A percentile compares a stretch with the other conserved stretches of the same genome.
Conservation (phyloP, 129 eudicot genomes). For the Helianthus tuberosus region DNA sequence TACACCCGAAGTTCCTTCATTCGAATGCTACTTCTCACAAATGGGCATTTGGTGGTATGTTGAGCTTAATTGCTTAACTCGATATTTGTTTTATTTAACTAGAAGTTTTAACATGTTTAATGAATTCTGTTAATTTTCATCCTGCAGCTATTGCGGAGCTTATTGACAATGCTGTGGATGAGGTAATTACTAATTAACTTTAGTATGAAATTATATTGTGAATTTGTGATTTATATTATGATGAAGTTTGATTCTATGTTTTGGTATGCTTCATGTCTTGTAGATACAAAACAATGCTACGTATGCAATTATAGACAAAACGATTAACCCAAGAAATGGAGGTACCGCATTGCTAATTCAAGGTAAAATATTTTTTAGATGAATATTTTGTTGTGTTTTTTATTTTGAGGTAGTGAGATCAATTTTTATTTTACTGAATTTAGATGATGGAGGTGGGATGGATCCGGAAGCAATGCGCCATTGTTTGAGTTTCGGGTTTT, state of each 20-base stretch:
- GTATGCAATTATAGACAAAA: conserved; percentile 56
- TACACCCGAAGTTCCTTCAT: conserved; percentile 71
- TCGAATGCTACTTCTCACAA: conserved; percentile 81
- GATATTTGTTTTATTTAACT: background rate
- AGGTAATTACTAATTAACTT: conserved; percentile 39
- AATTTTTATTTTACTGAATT: conserved; percentile 20
- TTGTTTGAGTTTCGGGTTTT: conserved; percentile 76
- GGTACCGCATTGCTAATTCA: conserved; percentile 53
- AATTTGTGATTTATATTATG: background rate
- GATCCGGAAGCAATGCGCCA: conserved; percentile 63
- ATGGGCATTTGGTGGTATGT: conserved; percentile 81
- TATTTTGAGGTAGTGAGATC: conserved; percentile 1
- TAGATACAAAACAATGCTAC: conserved; percentile 74
- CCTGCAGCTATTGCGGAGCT: conserved; percentile 68
- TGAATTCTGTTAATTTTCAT: conserved; percentile 19
- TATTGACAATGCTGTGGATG: conserved; percentile 72
- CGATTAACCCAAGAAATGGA: conserved; percentile 51
- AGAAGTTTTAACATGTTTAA: conserved; percentile 10
- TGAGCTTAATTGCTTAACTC: background rate
- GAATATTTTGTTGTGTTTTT: background rate
- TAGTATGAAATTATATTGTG: background rate
- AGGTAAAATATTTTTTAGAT: conserved; percentile 36
- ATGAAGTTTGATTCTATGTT: background rate
- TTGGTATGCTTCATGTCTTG: background rate
- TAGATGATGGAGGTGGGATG: conserved; percentile 79